Base-by-base conservation (phyloP, 495 filamentous ascomycete species). In the Xylaria intraflava region DNA sequence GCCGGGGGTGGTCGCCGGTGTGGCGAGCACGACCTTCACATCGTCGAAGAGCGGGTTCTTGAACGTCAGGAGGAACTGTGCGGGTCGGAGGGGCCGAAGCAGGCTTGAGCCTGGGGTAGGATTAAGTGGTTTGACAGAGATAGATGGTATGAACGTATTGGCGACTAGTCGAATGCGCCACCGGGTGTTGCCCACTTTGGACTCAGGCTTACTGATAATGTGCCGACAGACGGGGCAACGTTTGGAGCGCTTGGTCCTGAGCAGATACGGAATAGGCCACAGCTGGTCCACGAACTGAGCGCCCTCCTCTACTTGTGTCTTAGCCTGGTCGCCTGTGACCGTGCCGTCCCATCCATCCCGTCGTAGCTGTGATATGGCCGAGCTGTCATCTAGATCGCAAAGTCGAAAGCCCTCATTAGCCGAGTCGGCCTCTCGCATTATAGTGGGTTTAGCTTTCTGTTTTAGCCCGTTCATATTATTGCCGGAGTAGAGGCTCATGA, bases 141-240 rank as follows among this genome's bases (percentile, higher is more conserved):
- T 79, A 23, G 83, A 82, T 3, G 94, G 93, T 58, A 98, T 87
- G 72, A 93, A 90, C 71, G 85, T 90, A 56, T 88, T 76, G 8
- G 93, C 93, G 16, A 96, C 85, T 16, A 96, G 81, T 49, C 85
- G 82, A 69, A 97, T 96, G 43, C 88, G 81, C 78, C 89, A 96
- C 36, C 90, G 85, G 10, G 88, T 93, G 14, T 83, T 89, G 42
- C 80, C 77, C 11, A 95, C 82, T 65, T 96, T 96, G 54, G 82
- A 78, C 70, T 98, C 94, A n/a, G 90, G 92, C 65, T 93, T 93
- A 46, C 86, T 86, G 64, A 98, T 85, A 69, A 96, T 95, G 74
- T 96, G 92, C 5, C 92, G 86, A 75, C 93, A 98, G 10, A 83
- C 80, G 55, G 85, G 82, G 71, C 93, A 98, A 43, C 93, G 89